phyloP scores from a whole-genome alignment of 495 filamentous ascomycete genomes.

The Talaromyces nanjingensis region DNA sequence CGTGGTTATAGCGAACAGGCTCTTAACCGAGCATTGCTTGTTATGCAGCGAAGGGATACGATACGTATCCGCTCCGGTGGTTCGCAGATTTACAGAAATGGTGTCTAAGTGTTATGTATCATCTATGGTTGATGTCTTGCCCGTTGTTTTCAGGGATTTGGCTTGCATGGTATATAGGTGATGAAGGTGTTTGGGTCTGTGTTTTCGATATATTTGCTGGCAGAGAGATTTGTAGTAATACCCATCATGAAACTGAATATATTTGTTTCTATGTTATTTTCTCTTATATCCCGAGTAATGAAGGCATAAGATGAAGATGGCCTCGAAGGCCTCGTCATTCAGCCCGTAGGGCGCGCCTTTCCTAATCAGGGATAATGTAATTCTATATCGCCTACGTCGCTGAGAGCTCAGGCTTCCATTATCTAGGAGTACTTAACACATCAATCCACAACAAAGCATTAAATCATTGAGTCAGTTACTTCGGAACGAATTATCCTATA shows the following conservation, averaged over 20 bases:
- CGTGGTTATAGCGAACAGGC: slow-evolving; percentile 82
- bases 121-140: background rate
- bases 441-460: background rate
- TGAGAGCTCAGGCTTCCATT: slow-evolving; percentile 3
- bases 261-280: background rate
- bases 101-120: slow-evolving; percentile 34
- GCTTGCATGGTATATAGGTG: slow-evolving; percentile 5
- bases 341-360: background rate
- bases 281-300: background rate
- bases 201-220: background rate
- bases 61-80: slow-evolving; percentile 89
- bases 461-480: background rate
- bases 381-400: slow-evolving; percentile 1
- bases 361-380: slow-evolving; percentile 9
- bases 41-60: slow-evolving; percentile 82
- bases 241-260: background rate
- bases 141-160: background rate
- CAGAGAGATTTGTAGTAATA: background rate
- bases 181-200: slow-evolving; percentile 1
- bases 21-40: slow-evolving; percentile 73
- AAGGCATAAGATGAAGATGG: background rate
- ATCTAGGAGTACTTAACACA: background rate
- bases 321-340: background rate
- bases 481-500: background rate
- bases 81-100: slow-evolving; percentile 76